Percentiles rank a stretch among this genome's conserved stretches.
Evolutionary conservation across 176 grass and related monocot species (phyloP).

Genomic region (Rhynchospora tenuis): DNA sequence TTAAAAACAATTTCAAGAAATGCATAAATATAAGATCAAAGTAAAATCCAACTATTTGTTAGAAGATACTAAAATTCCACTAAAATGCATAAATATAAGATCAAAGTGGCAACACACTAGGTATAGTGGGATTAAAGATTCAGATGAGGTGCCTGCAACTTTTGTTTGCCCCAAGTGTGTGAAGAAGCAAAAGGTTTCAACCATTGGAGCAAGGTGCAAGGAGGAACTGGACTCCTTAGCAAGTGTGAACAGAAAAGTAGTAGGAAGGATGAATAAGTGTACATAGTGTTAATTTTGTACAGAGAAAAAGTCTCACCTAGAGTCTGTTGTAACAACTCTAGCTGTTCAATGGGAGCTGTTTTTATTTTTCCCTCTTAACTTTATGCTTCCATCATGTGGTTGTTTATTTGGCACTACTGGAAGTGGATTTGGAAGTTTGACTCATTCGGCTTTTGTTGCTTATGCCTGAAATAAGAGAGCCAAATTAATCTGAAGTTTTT

Average conservation of each 20-base stretch:
- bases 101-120: conserved; percentile 99
- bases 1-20: not conserved
- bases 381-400: conserved; percentile 22
- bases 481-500: conserved; percentile 2
- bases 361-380: conserved; percentile 3
- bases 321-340: conserved; percentile 18
- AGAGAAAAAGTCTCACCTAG: conserved; percentile 20
- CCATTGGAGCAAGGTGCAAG: conserved; percentile 53
- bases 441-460: conserved; percentile 2
- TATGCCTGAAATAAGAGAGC: conserved; percentile 27
- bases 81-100: no score
- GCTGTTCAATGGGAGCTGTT: conserved; percentile 15
- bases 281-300: conserved; percentile 46
- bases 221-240: conserved; percentile 43
- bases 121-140: conserved; percentile 73
- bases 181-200: conserved; percentile 26
- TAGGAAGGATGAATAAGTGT: conserved; percentile 55
- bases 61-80: not conserved
- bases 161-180: conserved; percentile 71
- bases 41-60: not conserved
- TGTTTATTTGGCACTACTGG: not conserved
- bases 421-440: conserved; percentile 21
- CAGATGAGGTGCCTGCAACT: conserved; percentile 68
- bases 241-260: conserved; percentile 48
- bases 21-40: not conserved